Evolutionary conservation across 768 basidiomycete genomes (phyloP), one percentile per base, ranked within the genome.

Genomic region (Chalciporus piperatus): DNA sequence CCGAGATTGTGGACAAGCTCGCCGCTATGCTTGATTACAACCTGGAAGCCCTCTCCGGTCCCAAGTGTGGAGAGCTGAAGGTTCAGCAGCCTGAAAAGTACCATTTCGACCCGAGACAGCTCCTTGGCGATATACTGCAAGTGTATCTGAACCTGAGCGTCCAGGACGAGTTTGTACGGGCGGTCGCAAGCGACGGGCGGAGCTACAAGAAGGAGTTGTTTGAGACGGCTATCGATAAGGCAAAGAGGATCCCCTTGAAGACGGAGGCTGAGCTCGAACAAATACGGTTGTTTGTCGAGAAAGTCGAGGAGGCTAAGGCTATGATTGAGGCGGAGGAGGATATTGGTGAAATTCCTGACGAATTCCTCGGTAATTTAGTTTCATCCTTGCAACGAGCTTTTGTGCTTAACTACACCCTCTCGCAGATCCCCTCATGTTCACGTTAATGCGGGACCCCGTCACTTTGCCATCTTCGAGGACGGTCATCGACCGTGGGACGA

Each of bases 11-110:
- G 46, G 88, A 95, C 67, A 83, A 89, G 32, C 78, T 99, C 14
- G 97, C 97, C 3, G 95, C 95, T 1, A 98, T 97, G 90, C 71
- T 99, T 61, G 91, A 97, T 65, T 93, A 94, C 72, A 98, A 98
- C 63, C 76, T 99, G 17, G 84, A 87, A 44, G 86, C 85, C 2
- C 82, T 99, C 20, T 91, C 85, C 41, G 97, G 97, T 0, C 93
- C 95, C 5, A 84, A 82, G 57, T 95, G 86, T 70, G 83, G 87
- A 56, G 88, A 96, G 33, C 79, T 99, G 12, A 84, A 79, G 53
- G 92, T 98, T 52, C 78, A 84, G 54, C 85, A 97, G 47, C 83
- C 84, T 7, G 89, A 95, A 60, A 92, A 93, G 68, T 88, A 90
- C 69, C 84, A 83, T 58, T 99, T 98, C 75, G 81, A 89, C 45